These are phyloP conservation scores for Saccharomyces eubayanus DNA, from an alignment of 805 yeast species.

Conservation along the genomic window DNA sequence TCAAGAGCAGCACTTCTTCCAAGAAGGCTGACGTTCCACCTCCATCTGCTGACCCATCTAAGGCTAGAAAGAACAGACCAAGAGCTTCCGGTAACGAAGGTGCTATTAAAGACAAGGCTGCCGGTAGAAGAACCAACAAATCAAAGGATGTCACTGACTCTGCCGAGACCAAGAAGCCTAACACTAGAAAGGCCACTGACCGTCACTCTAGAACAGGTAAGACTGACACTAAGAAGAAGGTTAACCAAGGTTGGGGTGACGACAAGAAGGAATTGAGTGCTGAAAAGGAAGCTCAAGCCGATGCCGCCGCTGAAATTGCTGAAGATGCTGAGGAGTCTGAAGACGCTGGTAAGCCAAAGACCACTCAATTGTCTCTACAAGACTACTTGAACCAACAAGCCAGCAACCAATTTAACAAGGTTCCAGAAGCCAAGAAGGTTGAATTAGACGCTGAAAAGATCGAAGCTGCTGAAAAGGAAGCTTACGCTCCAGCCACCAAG, in stretches of 20 bases:
- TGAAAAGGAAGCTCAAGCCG: slow-evolving; percentile 52
- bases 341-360: slow-evolving; percentile 37
- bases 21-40: slow-evolving; percentile 82
- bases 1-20: slow-evolving; percentile 73
- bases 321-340: slow-evolving; percentile 46
- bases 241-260: slow-evolving; percentile 84
- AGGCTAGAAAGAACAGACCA: slow-evolving; percentile 64
- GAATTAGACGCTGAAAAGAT: slow-evolving; percentile 44
- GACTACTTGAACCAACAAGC: slow-evolving; percentile 73
- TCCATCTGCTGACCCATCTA: slow-evolving; percentile 71
- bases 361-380: slow-evolving; percentile 60
- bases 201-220: slow-evolving; percentile 82
- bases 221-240: slow-evolving; percentile 76
- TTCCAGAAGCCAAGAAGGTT: slow-evolving; percentile 36
- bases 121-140: slow-evolving; percentile 57
- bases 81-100: slow-evolving; percentile 81
- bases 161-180: slow-evolving; percentile 45
- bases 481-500: slow-evolving; percentile 49
- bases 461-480: slow-evolving; percentile 52
- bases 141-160: slow-evolving; percentile 45
- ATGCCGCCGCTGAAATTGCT: slow-evolving; percentile 52
- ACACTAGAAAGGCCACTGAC: slow-evolving; percentile 53
- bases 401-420: slow-evolving; percentile 42
- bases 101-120: slow-evolving; percentile 63
- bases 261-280: slow-evolving; percentile 59